Percentiles rank a stretch among this genome's conserved stretches.
Conservation (phyloP, 2,329 filamentous ascomycete genomes). For the Pseudocercospora macadamiae region DNA sequence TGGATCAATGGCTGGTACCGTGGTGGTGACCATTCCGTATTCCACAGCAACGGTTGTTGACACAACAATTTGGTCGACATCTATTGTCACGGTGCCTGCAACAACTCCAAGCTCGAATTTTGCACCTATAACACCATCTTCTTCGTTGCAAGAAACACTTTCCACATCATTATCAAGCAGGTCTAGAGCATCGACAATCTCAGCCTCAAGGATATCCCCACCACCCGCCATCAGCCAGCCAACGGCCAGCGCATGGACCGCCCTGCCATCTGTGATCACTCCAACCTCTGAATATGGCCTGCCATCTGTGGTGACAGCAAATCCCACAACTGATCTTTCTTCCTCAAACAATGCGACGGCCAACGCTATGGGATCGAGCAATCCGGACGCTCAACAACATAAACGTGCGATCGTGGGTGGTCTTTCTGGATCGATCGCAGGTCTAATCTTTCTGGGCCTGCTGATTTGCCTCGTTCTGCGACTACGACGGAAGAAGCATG, state of each 20-base stretch:
- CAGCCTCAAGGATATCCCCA: not conserved
- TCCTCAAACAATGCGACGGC: constrained; percentile 12
- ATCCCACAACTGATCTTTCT: not conserved
- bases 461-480: constrained; percentile 33
- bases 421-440: constrained; percentile 36
- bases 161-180: not conserved
- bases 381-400: constrained; percentile 12
- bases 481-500: constrained; percentile 21
- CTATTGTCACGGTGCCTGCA: constrained; percentile 6
- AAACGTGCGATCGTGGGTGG: constrained; percentile 37
- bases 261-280: constrained; percentile 5
- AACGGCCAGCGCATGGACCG: not conserved
- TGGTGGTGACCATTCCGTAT: constrained; percentile 3
- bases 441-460: constrained; percentile 33
- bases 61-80: constrained; percentile 8
- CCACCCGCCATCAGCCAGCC: constrained; percentile 2
- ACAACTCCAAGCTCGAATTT: not conserved
- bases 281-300: not conserved
- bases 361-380: constrained; percentile 14
- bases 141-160: not conserved
- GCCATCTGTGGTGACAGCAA: not conserved
- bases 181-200: not conserved
- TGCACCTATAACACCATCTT: not conserved
- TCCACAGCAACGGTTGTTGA: constrained; percentile 2
- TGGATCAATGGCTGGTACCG: constrained; percentile 17